Conservation (phyloP, 179 eudicot species). For the Beta corolliflora region DNA sequence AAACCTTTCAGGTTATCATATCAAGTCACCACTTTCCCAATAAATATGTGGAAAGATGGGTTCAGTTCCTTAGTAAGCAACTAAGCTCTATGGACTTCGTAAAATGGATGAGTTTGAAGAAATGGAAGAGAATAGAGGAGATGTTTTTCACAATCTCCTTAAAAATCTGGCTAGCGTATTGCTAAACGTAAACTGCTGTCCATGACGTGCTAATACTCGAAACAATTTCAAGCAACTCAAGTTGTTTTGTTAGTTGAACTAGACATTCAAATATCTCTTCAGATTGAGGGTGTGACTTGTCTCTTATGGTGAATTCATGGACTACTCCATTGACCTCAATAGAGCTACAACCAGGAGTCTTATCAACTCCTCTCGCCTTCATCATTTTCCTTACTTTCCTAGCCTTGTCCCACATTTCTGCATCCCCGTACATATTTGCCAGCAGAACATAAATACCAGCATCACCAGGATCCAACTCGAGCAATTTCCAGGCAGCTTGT, state of each 20-base stretch:
- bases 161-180: background rate
- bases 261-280: conserved; percentile 59
- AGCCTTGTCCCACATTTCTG: conserved; percentile 73
- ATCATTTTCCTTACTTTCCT: conserved; percentile 70
- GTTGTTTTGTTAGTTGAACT: conserved; percentile 47
- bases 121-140: conserved; percentile 1
- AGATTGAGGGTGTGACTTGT: conserved; percentile 66
- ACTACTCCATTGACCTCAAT: conserved; percentile 71
- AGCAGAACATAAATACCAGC: conserved; percentile 78
- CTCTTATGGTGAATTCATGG: conserved; percentile 71
- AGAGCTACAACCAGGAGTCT: conserved; percentile 86
- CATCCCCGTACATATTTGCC: conserved; percentile 78
- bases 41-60: background rate
- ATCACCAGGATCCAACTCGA: conserved; percentile 80
- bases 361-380: conserved; percentile 63
- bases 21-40: background rate
- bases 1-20: background rate
- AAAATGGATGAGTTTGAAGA: background rate
- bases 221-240: conserved; percentile 40
- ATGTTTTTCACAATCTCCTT: background rate
- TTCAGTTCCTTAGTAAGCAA: background rate
- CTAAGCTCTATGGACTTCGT: background rate
- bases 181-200: conserved; percentile 26
- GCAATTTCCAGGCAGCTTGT: conserved; percentile 70
- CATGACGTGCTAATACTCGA: conserved; percentile 21